Evolutionary conservation across 2,329 filamentous ascomycete genomes (phyloP).

Genomic region (Botrytis galanthina): DNA sequence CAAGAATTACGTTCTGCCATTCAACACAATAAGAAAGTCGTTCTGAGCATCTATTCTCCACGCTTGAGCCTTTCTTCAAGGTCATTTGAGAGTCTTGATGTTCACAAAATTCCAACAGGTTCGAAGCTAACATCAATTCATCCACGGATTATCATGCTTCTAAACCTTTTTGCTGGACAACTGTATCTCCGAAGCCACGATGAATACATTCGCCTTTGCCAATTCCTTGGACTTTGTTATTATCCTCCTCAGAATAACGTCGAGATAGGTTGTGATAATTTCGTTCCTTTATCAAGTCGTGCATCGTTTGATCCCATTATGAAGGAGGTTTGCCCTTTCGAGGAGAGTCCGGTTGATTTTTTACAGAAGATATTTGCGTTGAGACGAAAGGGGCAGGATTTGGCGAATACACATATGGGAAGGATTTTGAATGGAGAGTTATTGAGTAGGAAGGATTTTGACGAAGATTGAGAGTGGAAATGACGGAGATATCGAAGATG

Average conservation of each 20-base stretch:
- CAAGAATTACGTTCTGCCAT: slow-evolving; percentile 49
- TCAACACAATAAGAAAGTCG: slow-evolving; percentile 36
- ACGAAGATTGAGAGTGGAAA: too few relatives aligned
- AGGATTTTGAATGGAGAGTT: slow-evolving; percentile 41
- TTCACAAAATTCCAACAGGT: slow-evolving; percentile 44
- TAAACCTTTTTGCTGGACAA: slow-evolving; percentile 68
- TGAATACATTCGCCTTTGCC: slow-evolving; percentile 55
- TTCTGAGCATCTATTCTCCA: slow-evolving; percentile 53
- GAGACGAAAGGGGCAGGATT: slow-evolving; percentile 41
- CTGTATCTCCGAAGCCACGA: slow-evolving; percentile 56
- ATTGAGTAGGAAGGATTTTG: slow-evolving; percentile 26
- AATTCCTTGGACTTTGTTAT: slow-evolving; percentile 50
- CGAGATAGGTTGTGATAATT: slow-evolving; percentile 39
- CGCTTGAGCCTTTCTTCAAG: slow-evolving; percentile 41
- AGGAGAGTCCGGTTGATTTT: slow-evolving; percentile 43
- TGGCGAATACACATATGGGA: slow-evolving; percentile 47
- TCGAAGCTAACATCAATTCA: slow-evolving; percentile 23
- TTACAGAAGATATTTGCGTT: slow-evolving; percentile 41
- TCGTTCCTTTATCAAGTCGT: slow-evolving; percentile 31
- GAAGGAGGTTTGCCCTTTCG: slow-evolving; percentile 36
- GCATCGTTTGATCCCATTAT: slow-evolving; percentile 16
- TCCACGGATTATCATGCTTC: slow-evolving; percentile 40
- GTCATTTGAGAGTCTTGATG: slow-evolving; percentile 46
- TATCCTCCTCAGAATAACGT: slow-evolving; percentile 18
- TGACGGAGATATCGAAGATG: neutral